Base-by-base conservation (phyloP, 176 grass and related monocot genomes). In the Raddia guianensis region DNA sequence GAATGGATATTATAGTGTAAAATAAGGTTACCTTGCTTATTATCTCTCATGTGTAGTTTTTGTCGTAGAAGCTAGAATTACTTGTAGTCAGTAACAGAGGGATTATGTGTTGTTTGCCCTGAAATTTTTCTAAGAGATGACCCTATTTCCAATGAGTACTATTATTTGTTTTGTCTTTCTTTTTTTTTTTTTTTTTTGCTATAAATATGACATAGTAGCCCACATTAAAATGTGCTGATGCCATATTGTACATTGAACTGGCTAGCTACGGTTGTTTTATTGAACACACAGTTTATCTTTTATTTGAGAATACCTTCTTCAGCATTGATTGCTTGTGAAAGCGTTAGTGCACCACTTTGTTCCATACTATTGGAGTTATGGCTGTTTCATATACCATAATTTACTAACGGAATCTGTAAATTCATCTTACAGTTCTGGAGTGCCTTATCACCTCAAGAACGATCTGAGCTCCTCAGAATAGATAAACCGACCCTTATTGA, bases 401-500 rank as follows among this genome's bases (percentile, higher is more conserved):
- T 69, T 47, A 65, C 40, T 18, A 9, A 44, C 42, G 49, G 18
- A 43, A 75, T 53, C 18, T 81, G 59, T 65, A 66, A 19, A 40
- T 66, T 86, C 34, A 62, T 87, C 72, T 69, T 85, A 51, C 71
- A 97, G 94, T 97, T 97, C 78, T 97, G 94, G 94, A 89, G 49
- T 75, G 86, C 88, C 57, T 57, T 97, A 45, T 73, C 91, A 9
- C 84, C 78, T 86, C 84, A 75, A 8, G 70, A 82, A 62, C 85
- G 81, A 16, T 48, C 89, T 27, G 85, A 81, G 45, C 72, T 97
- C 61, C 87, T 97, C 68, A 88, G 79, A 72, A 82, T 97, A 16
- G 94, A 97, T 87, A 97, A 93, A 40, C 94, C 91, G 32, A 73
- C 89, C 45, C 84, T 97, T 32, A 93, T 93, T 13, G 94, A 97